Percentiles rank a stretch among this genome's conserved stretches.
Conservation (phyloP, 2,329 filamentous ascomycete genomes). For the Paradendryphiella salina region DNA sequence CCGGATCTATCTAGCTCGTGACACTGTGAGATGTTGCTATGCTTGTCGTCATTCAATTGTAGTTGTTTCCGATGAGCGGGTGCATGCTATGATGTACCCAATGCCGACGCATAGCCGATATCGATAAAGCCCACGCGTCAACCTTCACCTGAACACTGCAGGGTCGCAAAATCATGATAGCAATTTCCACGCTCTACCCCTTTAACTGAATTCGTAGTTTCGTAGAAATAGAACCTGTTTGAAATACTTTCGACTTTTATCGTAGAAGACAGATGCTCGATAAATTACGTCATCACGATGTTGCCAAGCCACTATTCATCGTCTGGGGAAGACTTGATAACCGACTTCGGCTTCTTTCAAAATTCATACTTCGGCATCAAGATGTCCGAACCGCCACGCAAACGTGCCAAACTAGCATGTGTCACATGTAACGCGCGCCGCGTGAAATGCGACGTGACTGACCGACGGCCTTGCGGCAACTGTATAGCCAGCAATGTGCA, state of each 20-base stretch:
- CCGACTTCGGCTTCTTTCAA: conserved; percentile 29
- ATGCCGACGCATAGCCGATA: conserved; percentile 26
- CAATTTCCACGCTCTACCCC: background rate
- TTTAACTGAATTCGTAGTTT: background rate
- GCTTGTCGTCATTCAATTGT: background rate
- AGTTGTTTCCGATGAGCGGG: background rate
- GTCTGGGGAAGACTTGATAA: conserved; percentile 19
- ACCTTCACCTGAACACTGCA: background rate
- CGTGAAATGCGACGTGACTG: conserved; percentile 53
- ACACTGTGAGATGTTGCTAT: too few relatives aligned
- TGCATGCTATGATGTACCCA: background rate
- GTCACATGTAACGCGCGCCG: conserved; percentile 51
- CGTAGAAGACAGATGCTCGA: background rate
- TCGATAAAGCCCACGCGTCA: conserved; percentile 14
- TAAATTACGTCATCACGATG: background rate
- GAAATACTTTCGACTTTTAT: background rate
- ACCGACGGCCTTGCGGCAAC: conserved; percentile 51
- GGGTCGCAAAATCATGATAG: background rate
- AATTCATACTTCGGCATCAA: conserved; percentile 16
- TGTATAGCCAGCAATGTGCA: conserved; percentile 44
- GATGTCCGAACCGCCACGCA: conserved; percentile 29
- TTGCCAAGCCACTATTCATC: conserved; percentile 18
- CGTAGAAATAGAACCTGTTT: background rate
- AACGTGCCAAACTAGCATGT: conserved; percentile 51
- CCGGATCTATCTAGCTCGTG: too few relatives aligned